Evolutionary conservation across 2,329 filamentous ascomycete species (phyloP).

Genomic region (Phoma sp.): DNA sequence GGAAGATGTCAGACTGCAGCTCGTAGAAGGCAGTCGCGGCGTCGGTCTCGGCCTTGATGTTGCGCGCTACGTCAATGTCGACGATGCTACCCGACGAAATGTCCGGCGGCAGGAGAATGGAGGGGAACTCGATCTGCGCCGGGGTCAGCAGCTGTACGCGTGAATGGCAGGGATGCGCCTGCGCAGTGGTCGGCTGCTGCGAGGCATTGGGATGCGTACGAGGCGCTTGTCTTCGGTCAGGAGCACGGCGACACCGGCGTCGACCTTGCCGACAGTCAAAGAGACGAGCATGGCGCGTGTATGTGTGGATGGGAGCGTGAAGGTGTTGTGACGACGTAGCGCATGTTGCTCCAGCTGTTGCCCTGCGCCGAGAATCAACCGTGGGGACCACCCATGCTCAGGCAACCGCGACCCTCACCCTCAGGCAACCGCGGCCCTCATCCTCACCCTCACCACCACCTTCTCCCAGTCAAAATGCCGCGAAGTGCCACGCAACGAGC

Average conservation of each 20-base stretch:
- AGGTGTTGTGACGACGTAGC: slow-evolving; percentile 16
- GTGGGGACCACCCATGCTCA: slow-evolving; percentile 11
- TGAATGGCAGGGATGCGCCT: slow-evolving; percentile 30
- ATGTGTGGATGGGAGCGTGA: neutral
- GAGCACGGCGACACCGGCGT: slow-evolving; percentile 96
- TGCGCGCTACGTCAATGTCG: slow-evolving; percentile 93
- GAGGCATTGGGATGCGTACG: slow-evolving; percentile 62
- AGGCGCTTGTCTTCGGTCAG: slow-evolving; percentile 96
- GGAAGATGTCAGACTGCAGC: slow-evolving; percentile 89
- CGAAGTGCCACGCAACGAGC: neutral
- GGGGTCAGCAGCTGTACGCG: slow-evolving; percentile 28
- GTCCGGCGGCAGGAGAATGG: slow-evolving; percentile 92
- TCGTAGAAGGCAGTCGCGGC: slow-evolving; percentile 78
- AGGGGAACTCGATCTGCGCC: slow-evolving; percentile 93
- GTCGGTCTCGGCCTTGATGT: slow-evolving; percentile 77
- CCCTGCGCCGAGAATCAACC: slow-evolving; percentile 6
- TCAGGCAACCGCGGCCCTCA: slow-evolving; percentile 13
- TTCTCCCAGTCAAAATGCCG: neutral
- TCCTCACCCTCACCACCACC: slow-evolving; percentile 5
- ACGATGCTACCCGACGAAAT: slow-evolving; percentile 97
- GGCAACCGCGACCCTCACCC: slow-evolving; percentile 8
- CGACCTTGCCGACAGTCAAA: slow-evolving; percentile 97
- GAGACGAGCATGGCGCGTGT: slow-evolving; percentile 83
- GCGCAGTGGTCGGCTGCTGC: slow-evolving; percentile 20
- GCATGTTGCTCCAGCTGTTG: slow-evolving; percentile 14